Evolutionary conservation across 2,329 filamentous ascomycete genomes (phyloP).

Genomic region (Pyrenophora tritici-repentis): DNA sequence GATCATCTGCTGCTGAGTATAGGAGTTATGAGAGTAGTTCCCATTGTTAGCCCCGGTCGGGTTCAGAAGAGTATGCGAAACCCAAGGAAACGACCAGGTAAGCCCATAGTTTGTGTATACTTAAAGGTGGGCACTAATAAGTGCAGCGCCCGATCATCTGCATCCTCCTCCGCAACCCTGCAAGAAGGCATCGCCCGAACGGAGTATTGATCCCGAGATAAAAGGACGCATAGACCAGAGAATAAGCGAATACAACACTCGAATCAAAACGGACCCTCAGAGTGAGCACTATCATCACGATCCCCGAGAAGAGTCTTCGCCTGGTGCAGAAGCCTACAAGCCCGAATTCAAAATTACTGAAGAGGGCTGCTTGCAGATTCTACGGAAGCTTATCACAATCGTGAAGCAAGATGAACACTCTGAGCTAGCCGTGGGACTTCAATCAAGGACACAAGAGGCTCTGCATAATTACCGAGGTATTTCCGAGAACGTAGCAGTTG

Average conservation of each 20-base stretch:
- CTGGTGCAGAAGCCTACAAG: not conserved
- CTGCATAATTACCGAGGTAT: not conserved
- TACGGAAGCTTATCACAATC: not conserved
- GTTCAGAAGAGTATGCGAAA: not conserved
- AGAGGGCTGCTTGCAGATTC: not conserved
- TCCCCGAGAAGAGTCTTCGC: not conserved
- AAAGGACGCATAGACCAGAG: not conserved
- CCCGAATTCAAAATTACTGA: not conserved
- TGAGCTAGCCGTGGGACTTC: not conserved
- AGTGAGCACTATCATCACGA: not conserved
- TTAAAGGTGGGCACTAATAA: not conserved
- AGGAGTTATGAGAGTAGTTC: no score
- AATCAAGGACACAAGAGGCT: not conserved
- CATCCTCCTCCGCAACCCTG: not conserved
- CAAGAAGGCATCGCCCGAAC: not conserved
- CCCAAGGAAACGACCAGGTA: not conserved
- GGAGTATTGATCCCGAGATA: not conserved
- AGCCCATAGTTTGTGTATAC: not conserved
- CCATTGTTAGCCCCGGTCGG: no score
- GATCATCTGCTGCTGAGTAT: no score
- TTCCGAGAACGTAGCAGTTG: not conserved
- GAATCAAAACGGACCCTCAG: not conserved
- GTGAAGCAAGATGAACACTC: no score
- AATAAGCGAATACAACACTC: not conserved
- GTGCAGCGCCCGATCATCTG: not conserved